Conservation (phyloP, 495 filamentous ascomycete species). For the Xylaria grammica region DNA sequence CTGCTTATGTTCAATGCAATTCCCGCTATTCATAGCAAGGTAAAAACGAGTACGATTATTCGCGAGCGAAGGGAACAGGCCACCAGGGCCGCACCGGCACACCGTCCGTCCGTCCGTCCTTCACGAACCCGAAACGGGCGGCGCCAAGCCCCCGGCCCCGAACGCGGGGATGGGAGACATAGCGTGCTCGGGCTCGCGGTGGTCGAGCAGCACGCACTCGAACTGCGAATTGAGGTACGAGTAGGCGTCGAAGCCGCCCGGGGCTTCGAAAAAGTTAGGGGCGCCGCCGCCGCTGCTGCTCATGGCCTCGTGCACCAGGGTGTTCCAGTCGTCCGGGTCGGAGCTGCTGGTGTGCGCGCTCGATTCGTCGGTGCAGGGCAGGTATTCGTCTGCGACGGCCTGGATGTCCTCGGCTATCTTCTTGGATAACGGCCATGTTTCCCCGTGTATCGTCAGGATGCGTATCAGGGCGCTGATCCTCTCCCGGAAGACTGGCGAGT, state of each 20-base stretch:
- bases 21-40: too few relatives aligned
- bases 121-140: conserved; percentile 5
- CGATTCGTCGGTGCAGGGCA: conserved; percentile 26
- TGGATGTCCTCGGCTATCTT: conserved; percentile 67
- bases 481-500: conserved; percentile 66
- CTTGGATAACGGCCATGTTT: conserved; percentile 69
- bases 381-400: conserved; percentile 55
- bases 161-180: not conserved
- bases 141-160: not conserved
- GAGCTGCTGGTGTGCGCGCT: conserved; percentile 25
- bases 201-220: not conserved
- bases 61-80: not conserved
- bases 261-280: conserved; percentile 1
- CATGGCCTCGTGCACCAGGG: conserved; percentile 1
- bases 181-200: not conserved
- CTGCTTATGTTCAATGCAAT: too few relatives aligned
- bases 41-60: too few relatives aligned
- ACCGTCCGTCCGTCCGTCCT: not conserved
- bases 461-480: conserved; percentile 69
- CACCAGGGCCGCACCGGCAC: not conserved
- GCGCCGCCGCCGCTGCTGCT: conserved; percentile 10
- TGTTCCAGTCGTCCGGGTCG: conserved; percentile 28
- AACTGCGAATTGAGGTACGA: conserved; percentile 8
- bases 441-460: conserved; percentile 65
- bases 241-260: not conserved